phyloP scores from a whole-genome alignment of 331 rosid genomes.

The Malus hybrid region DNA sequence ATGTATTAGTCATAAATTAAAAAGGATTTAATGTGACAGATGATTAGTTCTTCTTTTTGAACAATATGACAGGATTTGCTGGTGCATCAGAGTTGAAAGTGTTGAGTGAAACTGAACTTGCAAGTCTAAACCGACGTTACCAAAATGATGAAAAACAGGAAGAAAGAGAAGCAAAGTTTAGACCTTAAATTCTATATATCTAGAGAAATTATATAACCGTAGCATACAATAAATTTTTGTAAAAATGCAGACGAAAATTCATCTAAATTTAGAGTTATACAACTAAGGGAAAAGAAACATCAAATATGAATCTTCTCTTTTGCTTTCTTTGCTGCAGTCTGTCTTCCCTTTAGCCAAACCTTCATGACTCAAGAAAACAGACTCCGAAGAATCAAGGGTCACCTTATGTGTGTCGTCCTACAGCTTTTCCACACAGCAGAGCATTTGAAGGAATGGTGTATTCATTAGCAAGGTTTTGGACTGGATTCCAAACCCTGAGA shows the following conservation, averaged over 20 bases:
- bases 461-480: conserved; percentile 66
- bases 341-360: conserved; percentile 35
- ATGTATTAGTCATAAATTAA: not conserved
- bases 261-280: conserved; percentile 8
- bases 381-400: not conserved
- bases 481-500: conserved; percentile 71
- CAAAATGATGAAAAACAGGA: too few species aligned
- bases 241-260: not conserved
- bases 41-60: not conserved
- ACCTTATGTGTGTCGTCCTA: conserved; percentile 37
- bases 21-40: not conserved
- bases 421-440: conserved; percentile 81
- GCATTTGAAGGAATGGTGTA: conserved; percentile 67
- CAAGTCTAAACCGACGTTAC: too few species aligned
- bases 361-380: conserved; percentile 35
- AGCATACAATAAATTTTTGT: not conserved
- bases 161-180: not conserved
- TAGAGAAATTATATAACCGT: not conserved
- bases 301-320: not conserved
- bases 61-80: not conserved
- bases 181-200: not conserved
- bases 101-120: not conserved
- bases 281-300: not conserved
- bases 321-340: not conserved
- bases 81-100: not conserved